phyloP scores from a whole-genome alignment of 208 protist genomes.

The Naegleria lovaniensis region DNA sequence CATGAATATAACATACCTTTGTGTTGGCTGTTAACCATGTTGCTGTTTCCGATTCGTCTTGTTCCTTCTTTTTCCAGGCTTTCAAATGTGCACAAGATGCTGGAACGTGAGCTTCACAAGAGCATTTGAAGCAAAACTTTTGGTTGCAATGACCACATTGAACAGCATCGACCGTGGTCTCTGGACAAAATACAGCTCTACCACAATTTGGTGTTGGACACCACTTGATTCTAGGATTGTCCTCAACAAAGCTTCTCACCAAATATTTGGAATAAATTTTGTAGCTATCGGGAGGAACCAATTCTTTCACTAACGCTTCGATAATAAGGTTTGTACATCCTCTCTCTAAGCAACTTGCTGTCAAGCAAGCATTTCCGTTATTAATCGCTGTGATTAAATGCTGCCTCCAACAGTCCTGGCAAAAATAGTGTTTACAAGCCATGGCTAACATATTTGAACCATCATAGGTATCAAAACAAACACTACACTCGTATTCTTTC shows the following conservation, averaged over 20 bases:
- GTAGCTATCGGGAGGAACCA: background rate
- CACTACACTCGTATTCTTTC: background rate
- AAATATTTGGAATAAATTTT: conserved; percentile 37
- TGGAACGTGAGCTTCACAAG: conserved; percentile 48
- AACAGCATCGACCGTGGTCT: background rate
- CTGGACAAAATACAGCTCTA: conserved; percentile 4
- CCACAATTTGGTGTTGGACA: conserved; percentile 67
- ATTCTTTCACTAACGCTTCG: conserved; percentile 13
- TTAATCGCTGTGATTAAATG: background rate
- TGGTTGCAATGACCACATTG: conserved; percentile 38
- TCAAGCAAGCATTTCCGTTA: background rate
- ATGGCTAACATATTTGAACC: conserved; percentile 15
- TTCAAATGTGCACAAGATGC: conserved; percentile 52
- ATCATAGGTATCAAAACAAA: conserved; percentile 27
- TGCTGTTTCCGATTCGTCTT: conserved; percentile 53
- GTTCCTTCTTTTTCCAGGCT: conserved; percentile 51
- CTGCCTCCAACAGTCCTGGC: background rate
- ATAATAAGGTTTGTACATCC: background rate
- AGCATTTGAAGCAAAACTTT: conserved; percentile 59
- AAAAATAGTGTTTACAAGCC: conserved; percentile 29
- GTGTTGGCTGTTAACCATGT: conserved; percentile 59
- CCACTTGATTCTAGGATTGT: conserved; percentile 65
- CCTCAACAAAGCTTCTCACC: conserved; percentile 56
- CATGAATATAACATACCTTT: conserved; percentile 51
- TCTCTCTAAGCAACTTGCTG: conserved; percentile 8